Evolutionary conservation across 495 filamentous ascomycete species (phyloP), one percentile per base, ranked within the genome.

Genomic region (Penicillium coprophilum): DNA sequence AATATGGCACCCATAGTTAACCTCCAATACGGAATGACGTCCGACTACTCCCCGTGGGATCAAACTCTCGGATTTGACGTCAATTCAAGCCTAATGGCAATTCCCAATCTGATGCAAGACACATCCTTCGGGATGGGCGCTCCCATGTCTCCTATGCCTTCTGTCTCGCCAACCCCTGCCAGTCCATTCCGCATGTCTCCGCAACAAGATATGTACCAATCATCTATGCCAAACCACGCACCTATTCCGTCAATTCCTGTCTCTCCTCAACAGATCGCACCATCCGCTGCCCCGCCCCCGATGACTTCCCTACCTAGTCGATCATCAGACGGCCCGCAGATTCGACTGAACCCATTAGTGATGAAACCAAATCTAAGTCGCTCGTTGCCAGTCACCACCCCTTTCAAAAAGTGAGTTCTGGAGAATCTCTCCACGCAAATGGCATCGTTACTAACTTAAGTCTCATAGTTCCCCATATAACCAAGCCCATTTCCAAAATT

Each of bases 401-500:
- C 74, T 4, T 77, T 78, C 46, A 80, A 77, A 55, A 78, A 77
- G 74, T 77, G 56, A 69, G 64, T 53, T 32, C 20, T 32, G 2
- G 6, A 17, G 15, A 10, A 6, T 1, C 21, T 11, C 7, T 36
- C 13, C 13, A 1, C 12, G 17, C 7, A 19, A 30, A 6, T 8
- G n/a, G 2, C 4, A 24, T 19, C 0, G 3, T 56, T 77, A 84
- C 82, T 54, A 76, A 77, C 40, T 77, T 77, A 7, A n/a, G n/a
- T 81, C 82, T 77, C 4, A 1, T 55, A 87, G 82, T 59, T 80
- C 77, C 23, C 87, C 90, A 23, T 92, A 89, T 71, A 92, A 92
- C 61, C 84, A 85, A 46, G 88, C 88, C 3, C 90, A 95, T 71
- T 93, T 88, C 71, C 86, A 87, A 59, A 93, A 92, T 63, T 79